Conservation (phyloP, 1,284 basidiomycete species). For the Apiotrichum gracile region DNA sequence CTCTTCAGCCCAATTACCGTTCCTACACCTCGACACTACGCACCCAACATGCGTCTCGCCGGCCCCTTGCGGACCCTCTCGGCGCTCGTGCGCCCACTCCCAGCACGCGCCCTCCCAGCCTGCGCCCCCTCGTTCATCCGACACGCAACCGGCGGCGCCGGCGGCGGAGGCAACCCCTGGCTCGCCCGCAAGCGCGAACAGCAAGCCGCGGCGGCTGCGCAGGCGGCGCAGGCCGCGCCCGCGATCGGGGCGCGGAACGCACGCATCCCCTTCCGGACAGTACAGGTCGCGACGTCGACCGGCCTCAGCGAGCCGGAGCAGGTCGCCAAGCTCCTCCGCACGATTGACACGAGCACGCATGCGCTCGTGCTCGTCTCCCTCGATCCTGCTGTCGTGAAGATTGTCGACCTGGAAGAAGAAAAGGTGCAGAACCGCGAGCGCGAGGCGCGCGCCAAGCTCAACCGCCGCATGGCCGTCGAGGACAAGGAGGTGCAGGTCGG, state of each 20-base stretch:
- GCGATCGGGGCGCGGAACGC: conserved; percentile 1
- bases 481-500: conserved; percentile 43
- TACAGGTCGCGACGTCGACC: conserved; percentile 32
- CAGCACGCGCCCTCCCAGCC: neutral
- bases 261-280: conserved; percentile 31
- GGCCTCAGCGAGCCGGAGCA: conserved; percentile 19
- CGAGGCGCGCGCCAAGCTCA: conserved; percentile 22
- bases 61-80: too few relatives aligned
- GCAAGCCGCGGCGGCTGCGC: neutral
- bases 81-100: too few relatives aligned
- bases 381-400: conserved; percentile 34
- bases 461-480: conserved; percentile 28
- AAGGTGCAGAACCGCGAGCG: conserved; percentile 19
- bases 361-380: conserved; percentile 24
- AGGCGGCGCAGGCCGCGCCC: neutral
- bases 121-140: neutral
- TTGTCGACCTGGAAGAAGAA: conserved; percentile 27
- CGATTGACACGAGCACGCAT: conserved; percentile 17
- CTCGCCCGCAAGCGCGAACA: neutral
- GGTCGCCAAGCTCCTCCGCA: conserved; percentile 16
- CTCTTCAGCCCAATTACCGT: too few relatives aligned
- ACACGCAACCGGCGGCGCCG: neutral
- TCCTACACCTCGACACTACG: too few relatives aligned
- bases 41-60: too few relatives aligned
- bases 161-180: neutral